Base-by-base conservation (phyloP, 2,329 filamentous ascomycete genomes). In the Pseudogymnoascus sp. region DNA sequence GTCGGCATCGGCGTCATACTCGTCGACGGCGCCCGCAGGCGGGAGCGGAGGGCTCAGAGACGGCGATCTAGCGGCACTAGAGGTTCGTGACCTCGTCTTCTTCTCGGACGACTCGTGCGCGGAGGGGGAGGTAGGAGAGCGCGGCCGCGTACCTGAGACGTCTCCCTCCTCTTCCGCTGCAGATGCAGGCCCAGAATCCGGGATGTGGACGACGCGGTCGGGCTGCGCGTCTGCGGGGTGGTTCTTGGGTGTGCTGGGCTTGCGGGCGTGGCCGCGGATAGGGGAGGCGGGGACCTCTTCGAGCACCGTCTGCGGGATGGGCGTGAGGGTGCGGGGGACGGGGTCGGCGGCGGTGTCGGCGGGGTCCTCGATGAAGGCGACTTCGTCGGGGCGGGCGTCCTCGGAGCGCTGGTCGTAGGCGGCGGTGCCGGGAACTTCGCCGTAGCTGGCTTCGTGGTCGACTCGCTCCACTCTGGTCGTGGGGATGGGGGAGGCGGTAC, bases 21-120 rank as follows among this genome's bases (percentile, higher is more conserved):
- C 53, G n/a, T 13, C 33, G 26, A 26, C 8, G 33, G 26, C 26
- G 14, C 59, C 65, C 47, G 69, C 71, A 61, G 71, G 72, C 60
- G 69, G 70, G 37, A 77, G 72, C 68, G 67, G 68, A 70, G 76
- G 72, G 74, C 67, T 75, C 75, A 74, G 72, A 69, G 67, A 68
- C 65, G 71, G 67, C 72, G 78, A 80, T 78, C 81, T 84, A 76
- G 75, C 74, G 76, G 74, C 72, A 72, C 76, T 76, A 71, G 73
- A 74, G 69, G 79, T 80, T 79, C 80, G 79, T 77, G 78, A 81
- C 76, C 79, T 82, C 85, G 82, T 77, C 78, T 80, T 82, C 85
- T 82, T 77, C 78, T 80, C 79, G 77, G 82, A 86, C 82, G 86
- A 84, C n/a, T n/a, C n/a, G 82, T 73, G 81, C 75, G 81, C 76